Base-by-base conservation (phyloP, 176 grass and related monocot species). In the Oryza brachyantha region DNA sequence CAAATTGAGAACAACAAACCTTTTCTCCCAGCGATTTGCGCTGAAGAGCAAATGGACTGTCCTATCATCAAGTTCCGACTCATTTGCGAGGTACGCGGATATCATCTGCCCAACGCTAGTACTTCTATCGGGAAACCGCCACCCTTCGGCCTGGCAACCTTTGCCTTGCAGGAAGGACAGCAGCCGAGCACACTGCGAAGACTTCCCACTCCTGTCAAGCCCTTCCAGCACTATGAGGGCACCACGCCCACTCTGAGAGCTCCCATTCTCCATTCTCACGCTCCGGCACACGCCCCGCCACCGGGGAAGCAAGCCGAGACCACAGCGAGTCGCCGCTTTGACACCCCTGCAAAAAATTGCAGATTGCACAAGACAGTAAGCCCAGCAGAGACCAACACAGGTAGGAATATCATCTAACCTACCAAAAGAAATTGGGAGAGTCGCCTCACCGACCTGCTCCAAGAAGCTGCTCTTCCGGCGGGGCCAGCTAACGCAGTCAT, bases 21-120 rank as follows among this genome's bases (percentile, higher is more conserved):
- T 92, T 84, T 94, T 98, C 83, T 98, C 92, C 90, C 87, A 98
- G 55, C 95, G 87, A 71, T 97, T 97, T 7, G 95, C 95, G 55
- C 91, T 92, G 83, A 97, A 97, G 57, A 94, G 92, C 80, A 97
- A 43, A 81, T 97, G 92, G 40, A 97, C 75, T 11, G 87, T 80
- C 71, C 87, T 90, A 35, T 97, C 95, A 85, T 97, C 92, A 42
- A 97, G 89, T 41, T 94, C 79, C 10, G 89, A 97, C 42, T 92
- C 89, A 9, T 97, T 97, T 10, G 88, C 59, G 13, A 97, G 89
- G 79, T 97, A 97, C 0, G 92, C 32, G 10, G 89, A 94, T 66
- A 97, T 94, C 87, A 90, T 92, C 73, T 90, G 84, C 43, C 95
- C 95, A 10, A 90, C 87, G 64, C 71, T 84, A 25, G 92, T 92